Evolutionary conservation across 2,329 filamentous ascomycete species (phyloP).

Genomic region (Ilyonectria destructans): DNA sequence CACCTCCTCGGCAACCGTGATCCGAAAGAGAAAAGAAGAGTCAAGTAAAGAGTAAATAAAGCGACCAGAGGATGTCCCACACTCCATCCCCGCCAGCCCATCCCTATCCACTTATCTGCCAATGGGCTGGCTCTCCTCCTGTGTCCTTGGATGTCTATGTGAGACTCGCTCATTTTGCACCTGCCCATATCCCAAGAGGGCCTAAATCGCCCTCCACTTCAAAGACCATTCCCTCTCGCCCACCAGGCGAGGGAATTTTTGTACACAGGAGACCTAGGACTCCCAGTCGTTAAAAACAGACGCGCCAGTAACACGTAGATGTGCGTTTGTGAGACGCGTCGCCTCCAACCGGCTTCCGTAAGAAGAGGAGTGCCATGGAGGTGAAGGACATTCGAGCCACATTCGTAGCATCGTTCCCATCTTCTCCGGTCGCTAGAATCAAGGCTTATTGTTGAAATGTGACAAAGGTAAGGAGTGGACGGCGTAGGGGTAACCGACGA

Average conservation of each 20-base stretch:
- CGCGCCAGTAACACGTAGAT: slow-evolving; percentile 44
- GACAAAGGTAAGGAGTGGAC: slow-evolving; percentile 58
- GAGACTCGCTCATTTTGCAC: slow-evolving; percentile 41
- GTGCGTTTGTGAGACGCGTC: slow-evolving; percentile 29
- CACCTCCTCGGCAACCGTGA: slow-evolving; percentile 41
- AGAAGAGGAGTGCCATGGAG: slow-evolving; percentile 15
- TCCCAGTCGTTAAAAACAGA: slow-evolving; percentile 44
- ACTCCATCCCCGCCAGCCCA: slow-evolving; percentile 40
- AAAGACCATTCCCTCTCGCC: slow-evolving; percentile 34
- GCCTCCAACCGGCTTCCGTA: slow-evolving; percentile 26
- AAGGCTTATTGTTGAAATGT: slow-evolving; percentile 47
- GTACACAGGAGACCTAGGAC: slow-evolving; percentile 46
- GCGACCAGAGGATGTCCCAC: slow-evolving; percentile 50
- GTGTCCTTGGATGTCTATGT: slow-evolving; percentile 32
- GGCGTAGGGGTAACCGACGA: slow-evolving; percentile 54
- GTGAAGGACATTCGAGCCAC: slow-evolving; percentile 31
- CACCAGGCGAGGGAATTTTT: slow-evolving; percentile 34
- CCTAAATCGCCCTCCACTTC: slow-evolving; percentile 41
- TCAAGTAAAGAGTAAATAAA: slow-evolving; percentile 51
- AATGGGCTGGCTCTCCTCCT: slow-evolving; percentile 35
- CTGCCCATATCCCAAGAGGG: slow-evolving; percentile 44
- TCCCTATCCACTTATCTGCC: slow-evolving; percentile 25
- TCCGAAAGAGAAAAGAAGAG: slow-evolving; percentile 46
- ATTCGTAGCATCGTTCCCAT: slow-evolving; percentile 38
- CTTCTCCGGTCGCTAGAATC: slow-evolving; percentile 49